A percentile compares a stretch with the other conserved stretches of the same genome.
These are phyloP conservation scores for Letharia columbiana DNA, from an alignment of 495 filamentous ascomycete species.

Conservation along the genomic window DNA sequence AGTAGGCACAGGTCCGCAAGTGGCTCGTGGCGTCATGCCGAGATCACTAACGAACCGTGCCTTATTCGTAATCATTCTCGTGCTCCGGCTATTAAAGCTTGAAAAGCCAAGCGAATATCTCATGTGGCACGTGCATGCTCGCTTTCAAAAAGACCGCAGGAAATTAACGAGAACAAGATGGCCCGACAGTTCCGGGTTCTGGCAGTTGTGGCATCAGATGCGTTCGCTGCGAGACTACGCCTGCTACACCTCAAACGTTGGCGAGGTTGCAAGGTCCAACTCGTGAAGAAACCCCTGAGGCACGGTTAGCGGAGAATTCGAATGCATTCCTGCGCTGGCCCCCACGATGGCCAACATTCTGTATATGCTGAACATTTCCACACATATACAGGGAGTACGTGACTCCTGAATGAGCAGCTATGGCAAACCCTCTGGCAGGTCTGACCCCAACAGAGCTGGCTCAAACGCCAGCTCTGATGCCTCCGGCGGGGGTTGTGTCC, in stretches of 20 bases:
- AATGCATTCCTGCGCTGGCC: neutral
- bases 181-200: neutral
- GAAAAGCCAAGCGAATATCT: neutral
- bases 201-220: neutral
- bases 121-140: neutral
- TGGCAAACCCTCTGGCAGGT: constrained; percentile 1
- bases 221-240: neutral
- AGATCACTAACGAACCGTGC: neutral
- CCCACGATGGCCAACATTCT: neutral
- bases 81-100: neutral
- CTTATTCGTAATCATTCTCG: neutral
- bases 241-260: neutral
- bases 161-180: neutral
- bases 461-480: constrained; percentile 1
- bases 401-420: neutral
- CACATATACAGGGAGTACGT: neutral
- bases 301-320: neutral
- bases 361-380: neutral
- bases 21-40: neutral
- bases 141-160: neutral
- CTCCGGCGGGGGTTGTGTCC: neutral
- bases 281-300: neutral
- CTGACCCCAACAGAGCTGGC: neutral
- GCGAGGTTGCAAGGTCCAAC: neutral
- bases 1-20: neutral